These are phyloP conservation scores for Nicotiana tomentosiformis DNA, from an alignment of 257 asterid genomes.

Conservation along the genomic window DNA sequence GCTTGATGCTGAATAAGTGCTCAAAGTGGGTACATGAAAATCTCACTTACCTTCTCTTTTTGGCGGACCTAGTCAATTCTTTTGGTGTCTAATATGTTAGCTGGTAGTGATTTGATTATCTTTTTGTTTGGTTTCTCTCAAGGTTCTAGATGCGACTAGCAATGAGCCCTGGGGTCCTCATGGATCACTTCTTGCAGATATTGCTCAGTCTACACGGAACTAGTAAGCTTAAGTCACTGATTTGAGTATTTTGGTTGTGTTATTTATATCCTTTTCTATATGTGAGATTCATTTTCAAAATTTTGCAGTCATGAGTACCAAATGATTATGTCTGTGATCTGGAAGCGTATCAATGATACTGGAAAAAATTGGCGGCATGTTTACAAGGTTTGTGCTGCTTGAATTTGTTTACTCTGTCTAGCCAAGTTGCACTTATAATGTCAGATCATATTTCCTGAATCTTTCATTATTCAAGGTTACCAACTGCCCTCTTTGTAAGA, in stretches of 20 bases:
- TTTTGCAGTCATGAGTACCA: slow-evolving; percentile 69
- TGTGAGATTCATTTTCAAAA: slow-evolving; percentile 11
- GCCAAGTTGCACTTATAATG: neutral
- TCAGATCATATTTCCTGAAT: slow-evolving; percentile 1
- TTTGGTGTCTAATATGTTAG: slow-evolving; percentile 1
- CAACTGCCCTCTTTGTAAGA: neutral
- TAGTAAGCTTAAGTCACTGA: slow-evolving; percentile 40
- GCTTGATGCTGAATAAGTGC: neutral
- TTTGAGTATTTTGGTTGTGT: neutral
- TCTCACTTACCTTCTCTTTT: neutral
- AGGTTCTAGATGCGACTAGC: slow-evolving; percentile 99
- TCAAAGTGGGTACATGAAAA: neutral
- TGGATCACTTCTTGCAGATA: slow-evolving; percentile 89
- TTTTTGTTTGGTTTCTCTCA: slow-evolving; percentile 6
- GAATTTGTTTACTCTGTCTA: slow-evolving; percentile 9
- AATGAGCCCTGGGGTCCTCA: slow-evolving; percentile 99
- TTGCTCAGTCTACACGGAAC: slow-evolving; percentile 87
- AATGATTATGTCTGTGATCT: slow-evolving; percentile 68
- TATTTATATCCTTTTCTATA: neutral
- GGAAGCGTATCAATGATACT: slow-evolving; percentile 80
- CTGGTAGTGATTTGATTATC: neutral
- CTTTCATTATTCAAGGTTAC: neutral
- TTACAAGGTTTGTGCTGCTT: slow-evolving; percentile 58
- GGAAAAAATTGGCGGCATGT: slow-evolving; percentile 89
- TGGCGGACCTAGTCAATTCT: neutral